Conservation (phyloP, 1,139 yeast species). For the Ogataea hybrid region DNA sequence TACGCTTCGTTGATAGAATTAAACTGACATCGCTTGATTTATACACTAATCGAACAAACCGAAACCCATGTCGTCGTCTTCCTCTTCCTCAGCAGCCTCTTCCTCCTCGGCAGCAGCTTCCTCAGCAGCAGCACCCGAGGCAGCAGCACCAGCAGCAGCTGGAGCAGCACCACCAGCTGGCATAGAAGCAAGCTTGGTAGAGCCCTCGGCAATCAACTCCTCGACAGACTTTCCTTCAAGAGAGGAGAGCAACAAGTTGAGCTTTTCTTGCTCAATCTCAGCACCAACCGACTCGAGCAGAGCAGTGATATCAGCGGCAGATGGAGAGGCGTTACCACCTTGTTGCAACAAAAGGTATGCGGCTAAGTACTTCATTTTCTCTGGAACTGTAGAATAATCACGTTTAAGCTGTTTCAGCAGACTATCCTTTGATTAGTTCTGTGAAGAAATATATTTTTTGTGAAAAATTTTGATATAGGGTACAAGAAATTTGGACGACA, state of each 20-base stretch:
- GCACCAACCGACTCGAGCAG: slow-evolving; percentile 92
- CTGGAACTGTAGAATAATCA: slow-evolving; percentile 38
- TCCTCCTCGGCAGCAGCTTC: slow-evolving; percentile 71
- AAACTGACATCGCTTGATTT: slow-evolving; percentile 9
- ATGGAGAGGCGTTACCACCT: slow-evolving; percentile 75
- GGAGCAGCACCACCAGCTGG: slow-evolving; percentile 98
- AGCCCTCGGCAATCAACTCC: slow-evolving; percentile 95
- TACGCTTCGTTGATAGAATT: slow-evolving; percentile 6
- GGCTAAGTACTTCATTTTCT: slow-evolving; percentile 60
- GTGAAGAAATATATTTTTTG: slow-evolving; percentile 2
- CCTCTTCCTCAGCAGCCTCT: slow-evolving; percentile 59
- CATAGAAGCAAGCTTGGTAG: slow-evolving; percentile 91
- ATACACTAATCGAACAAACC: slow-evolving; percentile 35
- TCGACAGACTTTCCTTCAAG: slow-evolving; percentile 91
- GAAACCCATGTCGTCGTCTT: slow-evolving; percentile 40
- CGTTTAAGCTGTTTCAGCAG: slow-evolving; percentile 41
- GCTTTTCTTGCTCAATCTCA: slow-evolving; percentile 90
- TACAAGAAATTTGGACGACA: slow-evolving; percentile 1
- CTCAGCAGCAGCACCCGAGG: slow-evolving; percentile 63
- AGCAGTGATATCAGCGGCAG: slow-evolving; percentile 87
- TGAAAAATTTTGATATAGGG: slow-evolving; percentile 13
- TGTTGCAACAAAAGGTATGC: slow-evolving; percentile 66
- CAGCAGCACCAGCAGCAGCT: slow-evolving; percentile 66
- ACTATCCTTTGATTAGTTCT: slow-evolving; percentile 30
- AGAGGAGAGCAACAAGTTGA: slow-evolving; percentile 81